Evolutionary conservation across 208 protist species (phyloP), one percentile per base, ranked within the genome.

Genomic region (Leptomonas seymouri): DNA sequence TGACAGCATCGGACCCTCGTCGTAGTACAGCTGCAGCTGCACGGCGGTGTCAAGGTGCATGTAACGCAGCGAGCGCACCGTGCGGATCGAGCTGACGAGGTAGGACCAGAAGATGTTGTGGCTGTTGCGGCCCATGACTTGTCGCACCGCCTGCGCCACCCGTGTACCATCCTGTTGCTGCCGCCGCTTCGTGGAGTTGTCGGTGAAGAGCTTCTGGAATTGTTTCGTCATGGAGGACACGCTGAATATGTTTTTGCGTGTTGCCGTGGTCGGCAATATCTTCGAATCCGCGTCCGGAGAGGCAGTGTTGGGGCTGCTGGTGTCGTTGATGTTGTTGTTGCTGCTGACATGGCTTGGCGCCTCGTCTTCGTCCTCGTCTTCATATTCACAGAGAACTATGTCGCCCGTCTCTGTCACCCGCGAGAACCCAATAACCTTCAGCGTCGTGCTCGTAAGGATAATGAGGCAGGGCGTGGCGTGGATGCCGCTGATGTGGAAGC

Each of bases 41-140:
- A 97, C 80, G 8, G 91, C 91, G 0, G 89, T 94, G 76, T 93
- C 82, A 41, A 91, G 85, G 58, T 97, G 91, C 91, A 97, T 93
- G 75, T 94, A 97, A 55, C 76, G 78, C 55, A 90, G 72, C 27
- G 69, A 84, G 55, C 84, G 85, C 27, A 97, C 84, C 34, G 71
- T 71, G 34, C 76, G 58, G 23, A 97, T 86, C 46, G 77, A 86
- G 31, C 54, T 41, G 42, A 87, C 51, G 15, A 67, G 62, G 71
- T 93, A 94, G 23, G 69, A 63, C 89, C 91, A 97, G 71, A 78
- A 97, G 14, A 94, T 70, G 48, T 90, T 78, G 36, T 80, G 73
- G 68, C 87, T 88, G 21, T 80, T 85, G 41, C 75, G 67, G 41
- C 85, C 76, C 36, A 90, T 93, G 18, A 86, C 73, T 71, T 96